A percentile compares a stretch with the other conserved stretches of the same genome.
Evolutionary conservation across 257 asterid species (phyloP).

Genomic region (Nemophila menziesii): DNA sequence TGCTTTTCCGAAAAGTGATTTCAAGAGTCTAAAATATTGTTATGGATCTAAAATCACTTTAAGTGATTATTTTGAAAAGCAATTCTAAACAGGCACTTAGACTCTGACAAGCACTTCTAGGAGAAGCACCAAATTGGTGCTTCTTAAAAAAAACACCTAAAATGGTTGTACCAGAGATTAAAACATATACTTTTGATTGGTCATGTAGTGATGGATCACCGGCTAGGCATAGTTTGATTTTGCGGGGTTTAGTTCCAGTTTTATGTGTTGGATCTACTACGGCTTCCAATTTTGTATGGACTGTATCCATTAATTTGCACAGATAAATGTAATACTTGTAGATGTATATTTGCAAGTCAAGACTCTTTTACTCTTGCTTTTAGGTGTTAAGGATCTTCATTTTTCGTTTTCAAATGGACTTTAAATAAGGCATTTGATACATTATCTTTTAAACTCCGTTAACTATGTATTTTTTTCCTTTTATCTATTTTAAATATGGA

Average conservation of each 20-base stretch:
- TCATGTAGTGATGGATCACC: conserved; percentile 3
- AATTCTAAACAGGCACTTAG: no score
- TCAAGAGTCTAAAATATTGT: no score
- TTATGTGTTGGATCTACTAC: conserved; percentile 1
- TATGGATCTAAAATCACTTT: no score
- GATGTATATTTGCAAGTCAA: conserved; percentile 45
- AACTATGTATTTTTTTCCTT: neutral
- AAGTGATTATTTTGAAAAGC: no score
- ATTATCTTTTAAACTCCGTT: neutral
- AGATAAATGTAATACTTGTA: neutral
- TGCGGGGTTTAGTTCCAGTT: conserved; percentile 11
- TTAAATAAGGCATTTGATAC: conserved; percentile 39
- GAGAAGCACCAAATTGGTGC: no score
- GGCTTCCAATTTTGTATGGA: conserved; percentile 2
- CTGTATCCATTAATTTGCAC: no score
- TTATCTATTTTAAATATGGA: conserved; percentile 34
- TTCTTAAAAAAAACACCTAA: no score
- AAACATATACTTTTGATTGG: conserved; percentile 2
- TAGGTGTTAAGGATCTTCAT: conserved; percentile 87
- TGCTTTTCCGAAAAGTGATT: no score
- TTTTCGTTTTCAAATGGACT: conserved; percentile 72
- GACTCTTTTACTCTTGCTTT: conserved; percentile 67
- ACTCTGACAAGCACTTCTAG: no score
- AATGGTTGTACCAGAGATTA: neutral
- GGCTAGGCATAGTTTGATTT: conserved; percentile 8